Conservation (phyloP, 768 basidiomycete genomes). For the Hirschioporus abietinus region DNA sequence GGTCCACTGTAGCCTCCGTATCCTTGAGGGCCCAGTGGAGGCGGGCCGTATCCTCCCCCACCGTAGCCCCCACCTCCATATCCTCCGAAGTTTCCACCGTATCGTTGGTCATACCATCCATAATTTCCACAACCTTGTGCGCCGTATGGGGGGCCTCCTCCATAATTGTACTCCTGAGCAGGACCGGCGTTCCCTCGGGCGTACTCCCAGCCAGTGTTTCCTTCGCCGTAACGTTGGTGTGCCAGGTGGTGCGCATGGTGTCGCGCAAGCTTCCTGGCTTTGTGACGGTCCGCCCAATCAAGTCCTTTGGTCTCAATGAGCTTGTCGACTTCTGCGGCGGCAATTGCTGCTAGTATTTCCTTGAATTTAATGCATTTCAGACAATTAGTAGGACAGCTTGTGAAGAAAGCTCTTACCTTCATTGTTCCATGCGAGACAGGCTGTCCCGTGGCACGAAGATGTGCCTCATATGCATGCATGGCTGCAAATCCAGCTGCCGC, state of each 20-base stretch:
- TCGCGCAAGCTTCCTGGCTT: constrained; percentile 17
- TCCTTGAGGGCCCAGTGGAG: too few species aligned
- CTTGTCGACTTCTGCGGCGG: constrained; percentile 32
- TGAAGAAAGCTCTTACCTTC: constrained; percentile 15
- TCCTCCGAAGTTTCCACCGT: too few species aligned
- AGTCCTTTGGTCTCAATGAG: constrained; percentile 34
- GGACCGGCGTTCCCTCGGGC: constrained; percentile 12
- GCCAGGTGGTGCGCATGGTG: constrained; percentile 19
- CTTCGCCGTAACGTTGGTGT: constrained; percentile 14
- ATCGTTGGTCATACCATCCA: neutral
- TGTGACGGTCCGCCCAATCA: constrained; percentile 18
- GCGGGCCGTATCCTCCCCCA: too few species aligned
- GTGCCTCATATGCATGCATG: constrained; percentile 33
- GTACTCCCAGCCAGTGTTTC: constrained; percentile 15
- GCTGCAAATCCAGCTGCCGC: constrained; percentile 31
- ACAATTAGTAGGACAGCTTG: too few species aligned
- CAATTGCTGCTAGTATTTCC: constrained; percentile 31
- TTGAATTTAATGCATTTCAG: too few species aligned
- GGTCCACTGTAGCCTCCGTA: too few species aligned
- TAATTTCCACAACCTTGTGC: constrained; percentile 1
- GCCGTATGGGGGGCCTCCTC: constrained; percentile 12
- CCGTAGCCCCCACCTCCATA: too few species aligned
- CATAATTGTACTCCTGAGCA: constrained; percentile 14
- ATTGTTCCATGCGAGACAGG: constrained; percentile 25
- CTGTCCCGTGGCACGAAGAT: constrained; percentile 25